Base-by-base conservation (phyloP, 768 basidiomycete genomes). In the Inosperma sp. region DNA sequence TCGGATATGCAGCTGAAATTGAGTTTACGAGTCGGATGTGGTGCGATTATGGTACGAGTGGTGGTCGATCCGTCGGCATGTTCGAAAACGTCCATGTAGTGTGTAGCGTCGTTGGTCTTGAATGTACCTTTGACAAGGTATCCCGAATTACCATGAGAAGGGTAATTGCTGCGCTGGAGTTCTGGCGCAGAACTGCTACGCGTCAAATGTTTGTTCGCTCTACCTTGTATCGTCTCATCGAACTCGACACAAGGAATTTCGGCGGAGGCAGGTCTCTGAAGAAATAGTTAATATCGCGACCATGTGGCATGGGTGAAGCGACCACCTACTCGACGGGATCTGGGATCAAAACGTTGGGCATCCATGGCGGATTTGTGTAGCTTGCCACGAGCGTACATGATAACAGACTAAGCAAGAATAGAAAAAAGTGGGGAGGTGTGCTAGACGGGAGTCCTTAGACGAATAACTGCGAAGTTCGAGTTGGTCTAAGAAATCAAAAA, bases 301-400 rank as follows among this genome's bases (percentile, higher is more conserved):
- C n/a, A 23, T 17, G 17, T 23, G 7, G n/a, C 14, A 29, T 44
- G 4, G 5, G 26, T n/a, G 12, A 37, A 3, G 14, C 5, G 26
- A 5, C 7, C 5, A 54, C 65, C 36, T 52, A 66, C 68, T 22
- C 53, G 51, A 44, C 57, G 60, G 51, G 56, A 56, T 22, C 56
- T 61, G 13, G 56, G 36, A 46, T 68, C 62, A 40, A 54, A 70
- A 39, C 69, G 56, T 49, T 69, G 67, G 46, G 65, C 50, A 47
- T 65, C 62, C 62, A 71, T 61, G 35, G 51, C 21, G 16, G 57
- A 42, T 27, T 48, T 31, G 6, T 48, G 51, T 35, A 40, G 31
- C 33, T 39, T 19, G 45, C 35, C 49, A 34, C 23, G 23, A 40
- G n/a, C n/a, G n/a, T n/a, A n/a, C n/a, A 44, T 45, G 34, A 48